Conservation (phyloP, 441 rosid species). For the Geranium incanum region DNA sequence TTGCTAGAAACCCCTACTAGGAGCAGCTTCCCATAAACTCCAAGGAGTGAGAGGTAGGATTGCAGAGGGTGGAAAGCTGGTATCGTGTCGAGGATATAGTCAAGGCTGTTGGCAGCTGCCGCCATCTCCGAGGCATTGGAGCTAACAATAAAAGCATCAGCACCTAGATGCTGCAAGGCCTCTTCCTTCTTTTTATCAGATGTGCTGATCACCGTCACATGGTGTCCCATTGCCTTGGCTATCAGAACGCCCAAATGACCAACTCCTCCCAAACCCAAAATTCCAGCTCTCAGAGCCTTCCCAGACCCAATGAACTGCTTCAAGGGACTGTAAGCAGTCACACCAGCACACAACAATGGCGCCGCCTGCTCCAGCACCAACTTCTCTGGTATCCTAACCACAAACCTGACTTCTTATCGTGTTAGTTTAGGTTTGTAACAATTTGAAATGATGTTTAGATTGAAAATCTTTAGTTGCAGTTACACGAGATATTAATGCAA, state of each 20-base stretch:
- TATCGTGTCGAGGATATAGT: conserved; percentile 38
- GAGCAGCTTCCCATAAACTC: conserved; percentile 33
- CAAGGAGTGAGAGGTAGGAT: conserved; percentile 33
- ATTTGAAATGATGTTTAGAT: not conserved
- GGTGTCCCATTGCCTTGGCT: conserved; percentile 47
- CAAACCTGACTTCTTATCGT: conserved; percentile 27
- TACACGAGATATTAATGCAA: no score
- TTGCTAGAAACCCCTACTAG: conserved; percentile 32
- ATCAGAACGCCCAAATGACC: conserved; percentile 41
- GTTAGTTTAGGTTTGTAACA: not conserved
- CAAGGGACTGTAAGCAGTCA: conserved; percentile 44
- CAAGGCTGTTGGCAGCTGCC: conserved; percentile 30
- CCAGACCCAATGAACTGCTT: conserved; percentile 25
- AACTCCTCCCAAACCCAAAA: conserved; percentile 45
- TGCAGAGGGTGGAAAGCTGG: conserved; percentile 36
- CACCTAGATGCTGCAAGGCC: conserved; percentile 35
- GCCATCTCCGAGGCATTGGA: conserved; percentile 30
- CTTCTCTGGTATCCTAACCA: conserved; percentile 34
- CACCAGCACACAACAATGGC: conserved; percentile 37
- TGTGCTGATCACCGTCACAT: conserved; percentile 45
- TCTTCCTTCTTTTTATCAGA: conserved; percentile 38
- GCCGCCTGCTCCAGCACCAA: conserved; percentile 42
- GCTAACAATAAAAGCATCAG: conserved; percentile 36
- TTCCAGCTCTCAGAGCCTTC: conserved; percentile 27
- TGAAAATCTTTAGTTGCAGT: no score